These are phyloP conservation scores for Dryas integrifolia DNA, from an alignment of 331 rosid genomes.

Conservation along the genomic window DNA sequence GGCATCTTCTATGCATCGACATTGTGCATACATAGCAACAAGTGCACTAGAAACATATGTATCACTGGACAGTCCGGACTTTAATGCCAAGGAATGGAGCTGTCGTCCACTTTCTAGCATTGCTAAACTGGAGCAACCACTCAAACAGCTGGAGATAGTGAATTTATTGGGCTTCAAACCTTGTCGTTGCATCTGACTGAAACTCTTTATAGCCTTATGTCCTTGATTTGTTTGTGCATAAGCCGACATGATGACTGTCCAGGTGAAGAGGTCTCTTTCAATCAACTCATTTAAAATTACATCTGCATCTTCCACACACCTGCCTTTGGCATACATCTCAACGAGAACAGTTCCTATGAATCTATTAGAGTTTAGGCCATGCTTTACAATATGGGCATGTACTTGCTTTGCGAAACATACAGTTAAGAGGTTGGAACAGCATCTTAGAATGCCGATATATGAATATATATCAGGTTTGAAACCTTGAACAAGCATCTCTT, in stretches of 20 bases:
- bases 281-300: constrained; percentile 36
- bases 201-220: constrained; percentile 45
- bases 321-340: constrained; percentile 54
- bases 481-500: constrained; percentile 46
- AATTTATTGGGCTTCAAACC: constrained; percentile 56
- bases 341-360: constrained; percentile 51
- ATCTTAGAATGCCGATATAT: constrained; percentile 49
- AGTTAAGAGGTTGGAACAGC: constrained; percentile 47
- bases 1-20: constrained; percentile 55
- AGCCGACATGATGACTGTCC: constrained; percentile 56
- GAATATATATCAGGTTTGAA: constrained; percentile 54
- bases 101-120: constrained; percentile 49
- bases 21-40: constrained; percentile 35
- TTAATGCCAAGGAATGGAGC: constrained; percentile 55
- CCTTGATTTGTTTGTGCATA: constrained; percentile 43
- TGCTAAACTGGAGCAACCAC: constrained; percentile 55
- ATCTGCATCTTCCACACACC: constrained; percentile 45
- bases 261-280: constrained; percentile 45
- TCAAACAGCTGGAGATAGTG: constrained; percentile 53
- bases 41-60: constrained; percentile 43
- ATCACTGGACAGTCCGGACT: constrained; percentile 48
- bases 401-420: constrained; percentile 50
- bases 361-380: constrained; percentile 34
- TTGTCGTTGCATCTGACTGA: constrained; percentile 49
- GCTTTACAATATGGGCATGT: constrained; percentile 51